Evolutionary conservation across 352 stramenopile species (phyloP), one percentile per base, ranked within the genome.

Genomic region (Phytophthora idaei): DNA sequence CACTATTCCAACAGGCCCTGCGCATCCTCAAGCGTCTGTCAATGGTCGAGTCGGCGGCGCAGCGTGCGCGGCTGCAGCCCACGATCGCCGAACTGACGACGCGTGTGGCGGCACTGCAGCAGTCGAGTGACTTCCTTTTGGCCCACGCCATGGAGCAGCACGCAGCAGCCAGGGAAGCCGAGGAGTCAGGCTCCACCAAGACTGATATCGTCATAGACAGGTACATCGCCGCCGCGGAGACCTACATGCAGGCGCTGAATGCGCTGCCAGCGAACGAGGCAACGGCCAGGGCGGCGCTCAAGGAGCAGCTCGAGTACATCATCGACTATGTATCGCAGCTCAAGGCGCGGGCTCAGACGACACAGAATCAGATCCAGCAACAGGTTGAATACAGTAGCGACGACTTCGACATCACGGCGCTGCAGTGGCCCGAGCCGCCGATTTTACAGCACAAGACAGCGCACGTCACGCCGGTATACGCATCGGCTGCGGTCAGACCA

Each of bases 291-390:
- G 69, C 67, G 7, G 82, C 71, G 0, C 72, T 92, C 28, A 77
- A 71, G 6, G 74, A 91, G 51, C 83, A 94, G 57, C 77, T 94
- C 31, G 82, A 92, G 73, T 94, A 90, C 61, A 47, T 94, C 12
- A 92, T 94, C 29, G 72, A 83, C 39, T 77, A 94, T 59, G 79
- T 89, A 10, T 85, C 74, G 1, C 45, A 67, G 48, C 69, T 92
- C 6, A 94, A 92, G 54, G 27, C 21, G 15, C 34, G 44, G 52
- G 52, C 49, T 28, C 15, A 57, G 45, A 47, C 12, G 42, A 44
- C 17, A n/a, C 34, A 64, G 57, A 57, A 54, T 41, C n/a, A 57
- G 46, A 47, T n/a, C 10, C 57, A 46, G 8, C n/a, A 57, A 36
- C 29, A 46, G 34, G 50, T 44, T 25, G 32, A 46, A 34, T 12